Evolutionary conservation across 2,329 filamentous ascomycete genomes (phyloP), one percentile per base, ranked within the genome.

Genomic region (Aspergillus tanneri): DNA sequence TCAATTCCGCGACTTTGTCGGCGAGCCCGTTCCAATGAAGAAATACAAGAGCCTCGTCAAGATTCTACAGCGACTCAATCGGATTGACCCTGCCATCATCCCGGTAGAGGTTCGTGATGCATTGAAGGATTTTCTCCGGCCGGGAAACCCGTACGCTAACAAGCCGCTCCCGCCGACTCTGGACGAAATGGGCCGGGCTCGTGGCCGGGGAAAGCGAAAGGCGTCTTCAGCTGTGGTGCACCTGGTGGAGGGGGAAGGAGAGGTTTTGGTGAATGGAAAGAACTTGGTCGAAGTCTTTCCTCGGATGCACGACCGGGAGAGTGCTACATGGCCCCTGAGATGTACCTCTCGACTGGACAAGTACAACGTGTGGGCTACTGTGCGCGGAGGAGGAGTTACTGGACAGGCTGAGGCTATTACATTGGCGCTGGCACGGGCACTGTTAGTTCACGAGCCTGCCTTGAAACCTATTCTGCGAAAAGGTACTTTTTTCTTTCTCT

Each of bases 381-480:
- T 90, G 3, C 79, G 81, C 50, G 93, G 93, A 47, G 93, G 93
- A 57, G 93, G 93, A 60, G 87, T 88, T 39, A 99, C 93, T 41
- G 93, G 93, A 2, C 95, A 99, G 72, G 92, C 93, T 6, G 93
- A 99, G 72, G 91, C 93, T 25, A 81, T 97, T 63, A 95, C 92
- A 34, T 72, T 99, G 72, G 93, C 89, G 16, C 81, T 97, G 66
- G 87, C 88, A 47, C 93, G 92, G 71, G 92, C 88, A 18, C 75
- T 99, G 68, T 69, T 95, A 69, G 85, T 88, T 55, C 93, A 99
- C 68, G 93, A 99, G 75, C 93, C 95, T 44, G 87, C 83, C 35
- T 77, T 99, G 71, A 99, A 96, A 77, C 85, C 88, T 24, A 82
- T 87, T 44, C 75, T 99, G 64, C 82, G 92, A 74, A 84, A 84